Base-by-base conservation (phyloP, 495 filamentous ascomycete genomes). In the Achaetomiella virescens region DNA sequence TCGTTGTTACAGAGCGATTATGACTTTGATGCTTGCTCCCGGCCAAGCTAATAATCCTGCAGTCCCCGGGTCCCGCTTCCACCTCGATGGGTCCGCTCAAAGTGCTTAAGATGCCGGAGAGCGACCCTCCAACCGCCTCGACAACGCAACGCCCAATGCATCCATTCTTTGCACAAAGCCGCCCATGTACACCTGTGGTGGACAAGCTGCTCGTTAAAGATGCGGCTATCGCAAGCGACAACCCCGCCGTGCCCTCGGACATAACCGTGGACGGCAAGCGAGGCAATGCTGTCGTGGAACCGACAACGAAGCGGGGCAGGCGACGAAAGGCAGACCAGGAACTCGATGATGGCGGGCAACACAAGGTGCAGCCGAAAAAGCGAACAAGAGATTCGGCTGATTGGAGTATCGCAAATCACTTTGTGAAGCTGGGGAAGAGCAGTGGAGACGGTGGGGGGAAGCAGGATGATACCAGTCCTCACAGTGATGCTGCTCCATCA, bases 271-370 rank as follows among this genome's bases (percentile, higher is more conserved):
- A 10, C 36, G 48, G 15, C 21, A 50, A 51, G n/a, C 15, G 41
- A 2, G 41, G 41, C 9, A 25, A 69, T 20, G 58, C 52, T 5
- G 18, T 6, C 1, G 8, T 38, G 8, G 61, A 59, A 47, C 38
- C 69, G 0, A 79, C 80, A 52, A 55, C 66, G 14, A 45, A 58
- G 37, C 67, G 76, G 21, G 68, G 72, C 37, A 84, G 84, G 61
- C 71, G 82, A 17, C 71, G 74, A 38, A 83, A 78, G 59, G 79
- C 71, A 12, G 57, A 68, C 8, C 60, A 67, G 4, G 54, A 58
- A 2, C n/a, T 4, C 8, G 47, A 49, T 12, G 53, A 52, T 9
- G 58, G 62, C 7, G 36, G 50, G 7, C 22, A 18, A 0, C 61
- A 58, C 15, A 66, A 55, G 2, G 7, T 52, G 6, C 54, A 52